Percentiles rank a stretch among this genome's conserved stretches.
These are phyloP conservation scores for Heritiera fomes DNA, from an alignment of 345 rosid genomes.

Conservation along the genomic window DNA sequence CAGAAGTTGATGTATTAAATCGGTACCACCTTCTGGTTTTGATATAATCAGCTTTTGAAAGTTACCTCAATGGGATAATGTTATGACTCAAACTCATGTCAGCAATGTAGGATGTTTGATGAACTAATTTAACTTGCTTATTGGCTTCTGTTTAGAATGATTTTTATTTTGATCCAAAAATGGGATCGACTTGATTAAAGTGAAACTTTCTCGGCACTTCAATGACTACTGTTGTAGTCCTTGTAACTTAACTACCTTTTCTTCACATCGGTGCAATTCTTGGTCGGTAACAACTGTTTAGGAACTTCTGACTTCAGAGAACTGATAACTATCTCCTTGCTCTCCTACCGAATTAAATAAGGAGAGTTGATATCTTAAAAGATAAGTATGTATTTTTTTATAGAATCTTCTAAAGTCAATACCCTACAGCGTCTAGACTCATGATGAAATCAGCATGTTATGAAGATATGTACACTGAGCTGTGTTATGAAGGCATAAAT, in stretches of 20 bases:
- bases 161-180: not conserved
- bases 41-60: not conserved
- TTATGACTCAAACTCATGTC: not conserved
- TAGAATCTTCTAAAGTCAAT: not conserved
- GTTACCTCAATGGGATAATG: not conserved
- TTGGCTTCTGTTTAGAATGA: not conserved
- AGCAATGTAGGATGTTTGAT: not conserved
- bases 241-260: not conserved
- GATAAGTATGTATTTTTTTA: not conserved
- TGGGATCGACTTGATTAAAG: not conserved
- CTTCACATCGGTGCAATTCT: not conserved
- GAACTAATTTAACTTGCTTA: not conserved
- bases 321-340: not conserved
- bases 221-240: not conserved
- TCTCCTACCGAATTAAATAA: not conserved
- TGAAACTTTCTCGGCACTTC: not conserved
- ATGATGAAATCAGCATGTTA: not conserved
- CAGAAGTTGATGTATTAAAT: not conserved
- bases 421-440: not conserved
- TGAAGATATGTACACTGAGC: not conserved
- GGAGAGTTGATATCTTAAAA: not conserved
- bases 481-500: not conserved
- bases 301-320: not conserved
- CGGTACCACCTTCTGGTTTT: not conserved
- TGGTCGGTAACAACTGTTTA: not conserved